phyloP scores from a whole-genome alignment of 2,329 filamentous ascomycete genomes.

The Aspergillus latus region DNA sequence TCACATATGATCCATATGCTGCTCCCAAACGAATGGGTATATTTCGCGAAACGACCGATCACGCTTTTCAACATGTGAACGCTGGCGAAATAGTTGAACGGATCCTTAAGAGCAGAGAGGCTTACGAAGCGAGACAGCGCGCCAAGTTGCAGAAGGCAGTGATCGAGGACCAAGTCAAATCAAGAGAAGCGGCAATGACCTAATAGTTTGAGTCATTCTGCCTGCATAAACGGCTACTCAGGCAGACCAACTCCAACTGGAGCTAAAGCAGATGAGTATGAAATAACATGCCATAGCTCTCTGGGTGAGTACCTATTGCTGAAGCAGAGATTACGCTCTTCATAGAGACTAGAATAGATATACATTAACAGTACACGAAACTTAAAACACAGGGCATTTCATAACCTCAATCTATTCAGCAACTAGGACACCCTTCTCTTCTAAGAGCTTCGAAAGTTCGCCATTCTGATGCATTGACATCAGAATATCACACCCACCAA shows the following conservation, averaged over 20 bases:
- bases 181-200: slow-evolving; percentile 53
- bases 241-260: too few species aligned
- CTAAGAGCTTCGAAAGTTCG: slow-evolving; percentile 84
- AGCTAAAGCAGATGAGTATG: too few species aligned
- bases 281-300: too few species aligned
- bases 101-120: slow-evolving; percentile 80
- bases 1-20: slow-evolving; percentile 75
- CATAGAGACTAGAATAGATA: slow-evolving; percentile 2
- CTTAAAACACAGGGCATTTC: not conserved
- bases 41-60: slow-evolving; percentile 73
- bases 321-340: not conserved
- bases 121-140: slow-evolving; percentile 89
- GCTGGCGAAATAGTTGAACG: slow-evolving; percentile 87
- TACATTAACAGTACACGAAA: slow-evolving; percentile 9
- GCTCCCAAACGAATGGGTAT: slow-evolving; percentile 80
- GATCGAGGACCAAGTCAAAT: slow-evolving; percentile 65
- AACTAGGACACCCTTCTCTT: slow-evolving; percentile 85
- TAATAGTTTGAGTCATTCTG: not conserved
- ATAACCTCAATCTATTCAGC: slow-evolving; percentile 47
- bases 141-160: slow-evolving; percentile 85
- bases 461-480: slow-evolving; percentile 97
- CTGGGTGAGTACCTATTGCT: too few species aligned
- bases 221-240: too few species aligned
- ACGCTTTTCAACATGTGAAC: slow-evolving; percentile 84
- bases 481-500: slow-evolving; percentile 96